These are phyloP conservation scores for Ambispora gerdemannii DNA, from an alignment of 192 early-diverging fungal species.

Conservation along the genomic window DNA sequence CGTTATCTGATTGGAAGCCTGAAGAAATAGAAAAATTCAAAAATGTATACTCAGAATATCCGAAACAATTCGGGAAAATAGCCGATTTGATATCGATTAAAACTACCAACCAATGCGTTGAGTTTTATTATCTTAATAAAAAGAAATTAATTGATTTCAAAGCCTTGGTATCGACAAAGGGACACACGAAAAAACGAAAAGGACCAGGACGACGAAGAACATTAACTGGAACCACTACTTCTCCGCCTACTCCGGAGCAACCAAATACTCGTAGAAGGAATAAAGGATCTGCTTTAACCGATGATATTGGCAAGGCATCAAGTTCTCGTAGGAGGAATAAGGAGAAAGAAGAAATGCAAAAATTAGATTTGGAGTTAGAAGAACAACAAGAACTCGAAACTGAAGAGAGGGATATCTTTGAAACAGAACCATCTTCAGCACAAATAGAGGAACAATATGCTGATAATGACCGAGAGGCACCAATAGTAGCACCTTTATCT, in stretches of 20 bases:
- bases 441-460: too few relatives aligned
- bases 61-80: slow-evolving; percentile 77
- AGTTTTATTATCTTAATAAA: slow-evolving; percentile 79
- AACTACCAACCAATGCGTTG: slow-evolving; percentile 67
- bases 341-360: background rate
- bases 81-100: slow-evolving; percentile 61
- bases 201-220: slow-evolving; percentile 48
- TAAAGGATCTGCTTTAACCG: slow-evolving; percentile 44
- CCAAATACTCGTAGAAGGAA: slow-evolving; percentile 37
- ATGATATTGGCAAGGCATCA: slow-evolving; percentile 48
- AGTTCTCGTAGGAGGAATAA: background rate
- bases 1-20: slow-evolving; percentile 61
- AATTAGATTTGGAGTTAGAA: background rate
- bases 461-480: background rate
- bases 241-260: slow-evolving; percentile 36
- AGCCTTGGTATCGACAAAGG: slow-evolving; percentile 54
- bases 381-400: background rate
- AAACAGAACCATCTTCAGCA: too few relatives aligned
- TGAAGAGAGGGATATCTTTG: background rate
- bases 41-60: slow-evolving; percentile 62
- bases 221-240: slow-evolving; percentile 39
- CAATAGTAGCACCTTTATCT: background rate
- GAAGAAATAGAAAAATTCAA: slow-evolving; percentile 65
- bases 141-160: slow-evolving; percentile 66
- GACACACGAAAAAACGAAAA: slow-evolving; percentile 38